phyloP scores from a whole-genome alignment of 176 grass and related monocot species.

The Tillandsia fasciculata region DNA sequence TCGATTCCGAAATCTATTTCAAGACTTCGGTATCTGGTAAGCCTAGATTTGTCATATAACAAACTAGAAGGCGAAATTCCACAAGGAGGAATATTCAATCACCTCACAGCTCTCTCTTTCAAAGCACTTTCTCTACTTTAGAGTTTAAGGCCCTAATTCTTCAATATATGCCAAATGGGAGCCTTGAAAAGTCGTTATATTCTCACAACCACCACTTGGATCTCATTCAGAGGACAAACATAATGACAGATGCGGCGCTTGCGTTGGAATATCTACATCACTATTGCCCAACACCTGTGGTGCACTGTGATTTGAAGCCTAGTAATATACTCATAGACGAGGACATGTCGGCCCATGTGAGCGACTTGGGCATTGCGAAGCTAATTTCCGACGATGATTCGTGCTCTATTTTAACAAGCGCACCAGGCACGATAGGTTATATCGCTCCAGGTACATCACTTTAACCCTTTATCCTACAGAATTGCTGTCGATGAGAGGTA shows the following conservation, averaged over 20 bases:
- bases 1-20: no score
- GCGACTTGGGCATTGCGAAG: constrained; percentile 42
- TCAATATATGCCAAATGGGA: constrained; percentile 43
- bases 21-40: no score
- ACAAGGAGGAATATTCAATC: no score
- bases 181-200: constrained; percentile 31
- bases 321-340: constrained; percentile 39
- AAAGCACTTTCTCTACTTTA: constrained; percentile 22
- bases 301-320: constrained; percentile 49
- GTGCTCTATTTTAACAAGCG: constrained; percentile 27
- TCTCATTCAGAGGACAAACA: constrained; percentile 27
- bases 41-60: no score
- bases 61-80: no score
- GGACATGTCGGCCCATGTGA: constrained; percentile 32
- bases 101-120: no score
- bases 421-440: constrained; percentile 32
- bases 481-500: not conserved
- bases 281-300: constrained; percentile 16
- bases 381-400: constrained; percentile 21
- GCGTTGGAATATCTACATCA: constrained; percentile 45
- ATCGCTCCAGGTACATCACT: constrained; percentile 29
- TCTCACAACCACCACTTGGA: constrained; percentile 20
- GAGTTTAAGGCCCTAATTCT: constrained; percentile 44
- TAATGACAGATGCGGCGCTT: constrained; percentile 34
- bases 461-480: not conserved